A percentile compares a stretch with the other conserved stretches of the same genome.
phyloP scores from a whole-genome alignment of 202 grass and related monocot genomes.

The Dendrocalamus latiflorus region DNA sequence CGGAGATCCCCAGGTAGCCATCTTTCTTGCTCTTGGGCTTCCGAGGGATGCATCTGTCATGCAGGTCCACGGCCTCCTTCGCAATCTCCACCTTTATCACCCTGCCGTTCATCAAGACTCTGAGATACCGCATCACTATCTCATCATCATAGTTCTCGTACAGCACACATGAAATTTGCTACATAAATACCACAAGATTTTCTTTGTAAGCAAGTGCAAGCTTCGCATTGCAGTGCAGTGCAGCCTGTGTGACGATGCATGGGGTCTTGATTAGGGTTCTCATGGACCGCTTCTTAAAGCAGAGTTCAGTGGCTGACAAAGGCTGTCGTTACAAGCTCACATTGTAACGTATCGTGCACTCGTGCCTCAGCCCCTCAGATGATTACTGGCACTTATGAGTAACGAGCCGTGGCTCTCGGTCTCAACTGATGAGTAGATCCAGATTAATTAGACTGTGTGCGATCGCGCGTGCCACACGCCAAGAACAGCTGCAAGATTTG shows the following conservation, averaged over 20 bases:
- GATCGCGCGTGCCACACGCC: neutral
- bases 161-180: neutral
- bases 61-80: slow-evolving; percentile 51
- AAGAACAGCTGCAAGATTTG: neutral
- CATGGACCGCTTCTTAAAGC: neutral
- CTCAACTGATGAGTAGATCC: neutral
- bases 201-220: neutral
- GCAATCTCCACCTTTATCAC: slow-evolving; percentile 45
- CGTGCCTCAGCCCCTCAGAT: neutral
- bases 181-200: neutral
- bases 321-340: neutral
- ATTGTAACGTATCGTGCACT: neutral
- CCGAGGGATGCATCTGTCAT: slow-evolving; percentile 73
- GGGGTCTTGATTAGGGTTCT: neutral
- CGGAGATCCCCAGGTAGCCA: slow-evolving; percentile 40
- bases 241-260: neutral
- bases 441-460: slow-evolving; percentile 6
- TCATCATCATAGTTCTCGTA: neutral
- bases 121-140: neutral
- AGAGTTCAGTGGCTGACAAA: slow-evolving; percentile 21
- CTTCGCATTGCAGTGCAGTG: neutral
- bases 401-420: neutral
- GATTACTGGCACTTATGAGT: neutral
- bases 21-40: slow-evolving; percentile 55
- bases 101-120: slow-evolving; percentile 37